Percentiles rank a stretch among this genome's conserved stretches.
Conservation (phyloP, 2,329 filamentous ascomycete genomes). For the Colletotrichum viniferum region DNA sequence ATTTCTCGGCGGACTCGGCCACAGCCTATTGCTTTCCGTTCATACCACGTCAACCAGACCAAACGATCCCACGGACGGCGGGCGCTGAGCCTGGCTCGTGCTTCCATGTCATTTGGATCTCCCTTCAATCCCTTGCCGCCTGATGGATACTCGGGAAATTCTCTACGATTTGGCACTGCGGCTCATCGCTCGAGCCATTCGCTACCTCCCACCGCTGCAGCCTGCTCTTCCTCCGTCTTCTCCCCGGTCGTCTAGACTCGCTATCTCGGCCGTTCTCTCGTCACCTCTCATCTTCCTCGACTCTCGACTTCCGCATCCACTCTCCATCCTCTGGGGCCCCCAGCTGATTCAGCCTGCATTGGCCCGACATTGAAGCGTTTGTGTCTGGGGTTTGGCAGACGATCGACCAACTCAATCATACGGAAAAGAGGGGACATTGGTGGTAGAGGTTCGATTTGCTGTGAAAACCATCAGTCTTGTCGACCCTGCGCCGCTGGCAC, state of each 20-base stretch:
- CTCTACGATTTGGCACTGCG: neutral
- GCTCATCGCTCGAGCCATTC: neutral
- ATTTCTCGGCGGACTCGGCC: neutral
- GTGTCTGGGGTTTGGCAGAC: neutral
- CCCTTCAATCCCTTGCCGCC: neutral
- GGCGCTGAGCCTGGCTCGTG: conserved; percentile 11
- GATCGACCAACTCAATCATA: neutral
- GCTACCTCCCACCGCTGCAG: neutral
- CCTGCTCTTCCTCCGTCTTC: neutral
- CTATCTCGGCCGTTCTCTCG: neutral
- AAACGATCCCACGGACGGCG: neutral
- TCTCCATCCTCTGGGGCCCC: neutral
- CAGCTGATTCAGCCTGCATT: neutral
- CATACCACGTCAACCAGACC: conserved; percentile 1
- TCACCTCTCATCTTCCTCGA: neutral
- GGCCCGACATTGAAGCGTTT: neutral
- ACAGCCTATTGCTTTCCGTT: neutral
- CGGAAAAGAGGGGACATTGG: neutral
- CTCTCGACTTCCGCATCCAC: neutral
- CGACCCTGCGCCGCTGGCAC: neutral
- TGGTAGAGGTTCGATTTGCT: neutral
- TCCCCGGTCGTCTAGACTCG: neutral
- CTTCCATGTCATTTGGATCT: neutral
- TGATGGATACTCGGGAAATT: neutral
- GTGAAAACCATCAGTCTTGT: neutral